phyloP scores from a whole-genome alignment of 805 yeast species.

The Saccharomycopsis lassenensis region DNA sequence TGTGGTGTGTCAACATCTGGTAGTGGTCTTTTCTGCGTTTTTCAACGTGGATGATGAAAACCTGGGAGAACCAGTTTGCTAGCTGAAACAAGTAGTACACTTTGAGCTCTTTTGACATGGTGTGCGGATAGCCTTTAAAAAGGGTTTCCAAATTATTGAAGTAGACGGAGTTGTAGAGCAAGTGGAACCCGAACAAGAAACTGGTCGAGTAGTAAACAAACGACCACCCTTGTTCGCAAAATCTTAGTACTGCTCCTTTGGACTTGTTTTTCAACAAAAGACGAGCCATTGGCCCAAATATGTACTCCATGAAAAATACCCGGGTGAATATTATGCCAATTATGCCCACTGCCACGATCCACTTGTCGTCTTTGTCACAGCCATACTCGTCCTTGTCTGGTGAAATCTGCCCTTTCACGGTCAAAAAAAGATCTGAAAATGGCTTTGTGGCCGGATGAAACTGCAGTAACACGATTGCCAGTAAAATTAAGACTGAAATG shows the following conservation, averaged over 20 bases:
- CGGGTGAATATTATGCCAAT: conserved; percentile 48
- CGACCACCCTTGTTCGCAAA: conserved; percentile 84
- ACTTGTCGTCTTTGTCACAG: conserved; percentile 45
- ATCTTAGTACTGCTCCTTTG: conserved; percentile 48
- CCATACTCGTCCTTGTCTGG: conserved; percentile 31
- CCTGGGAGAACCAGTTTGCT: conserved; percentile 75
- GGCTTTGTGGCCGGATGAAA: conserved; percentile 5
- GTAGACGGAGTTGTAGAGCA: conserved; percentile 51
- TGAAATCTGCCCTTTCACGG: conserved; percentile 5
- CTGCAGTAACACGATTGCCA: conserved; percentile 1
- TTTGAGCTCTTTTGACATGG: conserved; percentile 43
- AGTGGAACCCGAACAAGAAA: conserved; percentile 43
- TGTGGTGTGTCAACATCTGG: conserved; percentile 86
- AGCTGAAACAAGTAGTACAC: conserved; percentile 60
- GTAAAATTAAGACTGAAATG: conserved; percentile 2
- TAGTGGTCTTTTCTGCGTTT: conserved; percentile 68
- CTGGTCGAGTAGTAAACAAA: conserved; percentile 46
- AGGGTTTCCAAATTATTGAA: conserved; percentile 45
- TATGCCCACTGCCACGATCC: conserved; percentile 43
- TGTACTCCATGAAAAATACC: conserved; percentile 45
- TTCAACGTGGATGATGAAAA: conserved; percentile 67
- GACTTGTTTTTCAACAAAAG: conserved; percentile 31
- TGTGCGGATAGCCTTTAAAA: conserved; percentile 49
- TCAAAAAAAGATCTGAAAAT: conserved; percentile 4
- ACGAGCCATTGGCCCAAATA: conserved; percentile 47